Conservation (phyloP, 345 rosid genomes). For the Streptanthus diversifolius region DNA sequence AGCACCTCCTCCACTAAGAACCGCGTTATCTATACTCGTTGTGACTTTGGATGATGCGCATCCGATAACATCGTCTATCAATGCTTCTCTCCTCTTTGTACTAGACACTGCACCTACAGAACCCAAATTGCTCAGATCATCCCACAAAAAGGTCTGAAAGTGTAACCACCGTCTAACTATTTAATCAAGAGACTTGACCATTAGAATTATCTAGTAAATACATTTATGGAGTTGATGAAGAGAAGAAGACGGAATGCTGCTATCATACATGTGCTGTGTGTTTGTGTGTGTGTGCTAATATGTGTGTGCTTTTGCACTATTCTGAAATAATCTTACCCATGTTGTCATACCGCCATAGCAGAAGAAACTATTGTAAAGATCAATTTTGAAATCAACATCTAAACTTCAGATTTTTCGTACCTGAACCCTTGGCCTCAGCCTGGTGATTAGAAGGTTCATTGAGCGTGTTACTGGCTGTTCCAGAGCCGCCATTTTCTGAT, state of each 20-base stretch:
- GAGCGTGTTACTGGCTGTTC: slow-evolving; percentile 87
- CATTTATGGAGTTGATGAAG: neutral
- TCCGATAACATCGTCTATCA: slow-evolving; percentile 67
- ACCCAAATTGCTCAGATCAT: slow-evolving; percentile 9
- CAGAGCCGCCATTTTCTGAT: slow-evolving; percentile 84
- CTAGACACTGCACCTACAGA: slow-evolving; percentile 71
- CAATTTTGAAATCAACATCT: neutral
- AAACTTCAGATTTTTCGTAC: slow-evolving; percentile 37
- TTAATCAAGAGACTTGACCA: neutral
- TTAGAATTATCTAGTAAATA: neutral
- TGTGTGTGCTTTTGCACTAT: neutral
- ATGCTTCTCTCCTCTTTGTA: slow-evolving; percentile 57
- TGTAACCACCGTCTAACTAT: slow-evolving; percentile 1
- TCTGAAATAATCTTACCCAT: neutral
- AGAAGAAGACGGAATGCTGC: neutral
- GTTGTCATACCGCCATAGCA: neutral
- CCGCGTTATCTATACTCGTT: slow-evolving; percentile 42
- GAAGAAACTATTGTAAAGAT: neutral
- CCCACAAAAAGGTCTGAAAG: neutral
- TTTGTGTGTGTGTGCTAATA: neutral
- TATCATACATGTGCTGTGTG: neutral
- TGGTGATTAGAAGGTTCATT: slow-evolving; percentile 68
- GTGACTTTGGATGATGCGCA: slow-evolving; percentile 71
- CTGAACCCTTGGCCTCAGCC: slow-evolving; percentile 80
- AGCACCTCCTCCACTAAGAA: slow-evolving; percentile 45